Base-by-base conservation (phyloP, 2,329 filamentous ascomycete species). In the Neophaeococcomyces mojaviensis region DNA sequence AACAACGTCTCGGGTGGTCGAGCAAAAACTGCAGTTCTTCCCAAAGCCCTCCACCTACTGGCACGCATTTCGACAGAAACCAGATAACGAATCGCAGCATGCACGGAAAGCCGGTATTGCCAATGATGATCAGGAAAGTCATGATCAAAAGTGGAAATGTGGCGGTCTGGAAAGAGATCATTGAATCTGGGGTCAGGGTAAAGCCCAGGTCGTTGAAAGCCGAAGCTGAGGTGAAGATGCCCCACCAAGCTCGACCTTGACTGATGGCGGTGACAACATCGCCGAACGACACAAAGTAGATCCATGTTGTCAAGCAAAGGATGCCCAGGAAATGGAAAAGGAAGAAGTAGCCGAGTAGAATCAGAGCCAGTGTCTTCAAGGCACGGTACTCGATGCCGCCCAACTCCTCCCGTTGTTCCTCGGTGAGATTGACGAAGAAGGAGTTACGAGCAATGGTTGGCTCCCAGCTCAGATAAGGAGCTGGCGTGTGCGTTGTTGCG, bases 301-400 rank as follows among this genome's bases (percentile, higher is more conserved):
- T 94, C 83, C 88, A 98, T 0, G 88, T 86, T 2, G 87, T 60
- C 10, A 96, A 65, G 55, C 81, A 82, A 22, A 88, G 61, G 31
- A 94, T 68, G 0, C 83, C 87, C 3, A 96, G 70, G 2, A 89
- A 57, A 58, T 88, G 86, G 57, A 94, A 96, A 1, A 84, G 82
- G 61, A 88, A 78, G 59, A 85, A 96, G 65, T 97, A 98, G 6
- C 68, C 70, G 2, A 85, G 74, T 16, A 97, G 70, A 24, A 97
- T 81, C 22, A 87, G 62, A 1, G 86, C 86, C 39, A 98, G 68
- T 2, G 88, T 87, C 64, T 95, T 94, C 49, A 98, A 64, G 0
- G 90, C 86, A 4, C 92, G 83, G 60, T 98, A 98, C 64, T 98
- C 92, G 52, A 98, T 95, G 16, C 92, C 92, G 9, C 92, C 92